phyloP scores from a whole-genome alignment of 768 basidiomycete genomes.

The Russula vinacea region DNA sequence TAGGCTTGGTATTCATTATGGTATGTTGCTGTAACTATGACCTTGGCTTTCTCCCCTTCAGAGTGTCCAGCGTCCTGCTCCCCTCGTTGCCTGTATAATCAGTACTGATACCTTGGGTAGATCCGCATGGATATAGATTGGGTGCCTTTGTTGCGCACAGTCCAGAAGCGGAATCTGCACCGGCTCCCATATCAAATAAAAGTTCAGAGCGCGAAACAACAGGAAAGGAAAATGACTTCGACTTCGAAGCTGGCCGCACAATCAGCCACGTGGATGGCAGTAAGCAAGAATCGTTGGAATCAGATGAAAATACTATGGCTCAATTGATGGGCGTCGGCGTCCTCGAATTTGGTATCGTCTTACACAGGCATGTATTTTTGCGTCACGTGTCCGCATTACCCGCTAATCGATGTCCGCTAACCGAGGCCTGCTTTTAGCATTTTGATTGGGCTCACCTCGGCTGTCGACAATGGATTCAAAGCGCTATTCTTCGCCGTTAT shows the following conservation, averaged over 20 bases:
- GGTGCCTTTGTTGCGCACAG: slow-evolving; percentile 67
- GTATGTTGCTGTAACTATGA: slow-evolving; percentile 38
- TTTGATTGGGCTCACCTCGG: slow-evolving; percentile 86
- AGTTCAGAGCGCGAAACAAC: slow-evolving; percentile 2
- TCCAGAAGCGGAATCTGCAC: slow-evolving; percentile 45
- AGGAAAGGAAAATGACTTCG: not conserved
- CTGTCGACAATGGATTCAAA: slow-evolving; percentile 74
- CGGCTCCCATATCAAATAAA: not conserved
- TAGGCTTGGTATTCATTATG: slow-evolving; percentile 59
- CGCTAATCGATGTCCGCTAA: not conserved
- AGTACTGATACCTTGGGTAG: slow-evolving; percentile 37
- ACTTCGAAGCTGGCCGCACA: slow-evolving; percentile 31
- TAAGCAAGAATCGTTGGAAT: slow-evolving; percentile 38
- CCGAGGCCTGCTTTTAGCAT: slow-evolving; percentile 44
- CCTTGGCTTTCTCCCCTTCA: not conserved
- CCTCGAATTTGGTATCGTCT: slow-evolving; percentile 87
- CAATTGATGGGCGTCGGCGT: slow-evolving; percentile 87
- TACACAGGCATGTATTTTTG: slow-evolving; percentile 62
- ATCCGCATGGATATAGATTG: slow-evolving; percentile 61
- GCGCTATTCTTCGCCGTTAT: slow-evolving; percentile 84
- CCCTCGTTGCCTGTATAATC: not conserved
- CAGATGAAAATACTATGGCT: slow-evolving; percentile 40
- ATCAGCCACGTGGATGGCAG: slow-evolving; percentile 33
- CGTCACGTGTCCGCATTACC: not conserved
- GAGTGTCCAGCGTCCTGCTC: too few relatives aligned